A percentile compares a stretch with the other conserved stretches of the same genome.
Evolutionary conservation across 768 basidiomycete species (phyloP).

Genomic region (Tricholoma flavovirens): DNA sequence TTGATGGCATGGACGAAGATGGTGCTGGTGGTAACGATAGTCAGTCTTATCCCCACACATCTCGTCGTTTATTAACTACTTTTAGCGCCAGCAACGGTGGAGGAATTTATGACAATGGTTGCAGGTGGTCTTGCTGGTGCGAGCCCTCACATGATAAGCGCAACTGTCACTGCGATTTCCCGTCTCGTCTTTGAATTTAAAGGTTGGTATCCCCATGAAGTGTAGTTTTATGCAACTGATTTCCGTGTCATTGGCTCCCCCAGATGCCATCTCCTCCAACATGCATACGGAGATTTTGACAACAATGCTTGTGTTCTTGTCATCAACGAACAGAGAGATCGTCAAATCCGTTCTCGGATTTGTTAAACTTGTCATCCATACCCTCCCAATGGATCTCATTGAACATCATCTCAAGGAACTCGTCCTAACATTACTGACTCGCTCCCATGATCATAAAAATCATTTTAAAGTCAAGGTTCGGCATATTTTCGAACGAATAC

Average conservation of each 20-base stretch:
- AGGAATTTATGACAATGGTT: constrained; percentile 96
- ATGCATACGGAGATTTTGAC: constrained; percentile 83
- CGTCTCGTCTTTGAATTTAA: constrained; percentile 95
- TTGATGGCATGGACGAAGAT: constrained; percentile 83
- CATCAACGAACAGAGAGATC: constrained; percentile 94
- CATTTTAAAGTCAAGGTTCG: constrained; percentile 97
- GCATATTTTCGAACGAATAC: constrained; percentile 94
- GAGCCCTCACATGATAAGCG: constrained; percentile 97
- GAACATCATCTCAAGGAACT: constrained; percentile 72
- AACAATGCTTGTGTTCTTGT: constrained; percentile 85
- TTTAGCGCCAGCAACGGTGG: constrained; percentile 62
- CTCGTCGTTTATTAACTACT: constrained; percentile 3
- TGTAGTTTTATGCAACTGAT: background rate
- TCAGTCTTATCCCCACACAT: constrained; percentile 29
- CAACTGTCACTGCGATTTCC: constrained; percentile 90
- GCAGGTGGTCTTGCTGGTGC: constrained; percentile 91
- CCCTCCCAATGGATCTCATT: constrained; percentile 65
- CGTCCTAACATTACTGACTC: constrained; percentile 79
- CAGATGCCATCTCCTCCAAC: constrained; percentile 61
- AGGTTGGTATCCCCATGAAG: constrained; percentile 39
- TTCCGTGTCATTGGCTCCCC: background rate
- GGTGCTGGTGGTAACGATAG: constrained; percentile 45
- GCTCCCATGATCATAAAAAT: constrained; percentile 98
- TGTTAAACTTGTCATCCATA: constrained; percentile 88
- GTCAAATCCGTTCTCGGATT: constrained; percentile 96